Percentiles rank a stretch among this genome's conserved stretches.
These are phyloP conservation scores for Eimeria sp. DNA, from an alignment of 169 alveolate genomes.

Conservation along the genomic window DNA sequence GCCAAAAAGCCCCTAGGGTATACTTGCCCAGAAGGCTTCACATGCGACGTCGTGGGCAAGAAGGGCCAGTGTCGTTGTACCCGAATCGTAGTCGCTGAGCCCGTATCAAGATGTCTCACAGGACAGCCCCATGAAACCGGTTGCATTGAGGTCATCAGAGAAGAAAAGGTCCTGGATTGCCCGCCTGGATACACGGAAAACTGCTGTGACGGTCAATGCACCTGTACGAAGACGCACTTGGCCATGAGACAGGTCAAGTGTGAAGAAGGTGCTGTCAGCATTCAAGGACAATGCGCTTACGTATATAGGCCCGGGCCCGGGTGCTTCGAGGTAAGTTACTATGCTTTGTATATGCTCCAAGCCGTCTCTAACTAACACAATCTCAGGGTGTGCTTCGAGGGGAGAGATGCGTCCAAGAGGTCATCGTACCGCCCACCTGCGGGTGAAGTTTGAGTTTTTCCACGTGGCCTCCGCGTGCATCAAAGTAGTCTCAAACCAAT, in stretches of 20 bases:
- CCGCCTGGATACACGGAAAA: slow-evolving; percentile 45
- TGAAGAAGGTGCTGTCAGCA: slow-evolving; percentile 23
- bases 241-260: slow-evolving; percentile 46
- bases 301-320: slow-evolving; percentile 32
- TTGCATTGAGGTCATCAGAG: slow-evolving; percentile 47
- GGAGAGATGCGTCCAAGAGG: slow-evolving; percentile 37
- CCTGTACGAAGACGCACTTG: slow-evolving; percentile 48
- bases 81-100: slow-evolving; percentile 10
- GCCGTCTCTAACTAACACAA: not conserved
- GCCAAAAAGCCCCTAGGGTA: slow-evolving; percentile 20
- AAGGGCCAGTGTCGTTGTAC: slow-evolving; percentile 72
- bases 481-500: slow-evolving; percentile 25
- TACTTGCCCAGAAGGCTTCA: slow-evolving; percentile 75
- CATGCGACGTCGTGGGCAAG: slow-evolving; percentile 66
- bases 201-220: slow-evolving; percentile 52
- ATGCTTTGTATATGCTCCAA: no score
- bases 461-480: not conserved
- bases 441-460: not conserved
- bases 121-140: slow-evolving; percentile 45
- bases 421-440: slow-evolving; percentile 55
- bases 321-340: slow-evolving; percentile 68
- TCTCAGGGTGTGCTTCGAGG: slow-evolving; percentile 64
- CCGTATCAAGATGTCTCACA: slow-evolving; percentile 19
- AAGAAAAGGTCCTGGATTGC: slow-evolving; percentile 19
- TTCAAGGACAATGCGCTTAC: slow-evolving; percentile 23